phyloP scores from a whole-genome alignment of 495 filamentous ascomycete genomes.

The Neurospora sp. region DNA sequence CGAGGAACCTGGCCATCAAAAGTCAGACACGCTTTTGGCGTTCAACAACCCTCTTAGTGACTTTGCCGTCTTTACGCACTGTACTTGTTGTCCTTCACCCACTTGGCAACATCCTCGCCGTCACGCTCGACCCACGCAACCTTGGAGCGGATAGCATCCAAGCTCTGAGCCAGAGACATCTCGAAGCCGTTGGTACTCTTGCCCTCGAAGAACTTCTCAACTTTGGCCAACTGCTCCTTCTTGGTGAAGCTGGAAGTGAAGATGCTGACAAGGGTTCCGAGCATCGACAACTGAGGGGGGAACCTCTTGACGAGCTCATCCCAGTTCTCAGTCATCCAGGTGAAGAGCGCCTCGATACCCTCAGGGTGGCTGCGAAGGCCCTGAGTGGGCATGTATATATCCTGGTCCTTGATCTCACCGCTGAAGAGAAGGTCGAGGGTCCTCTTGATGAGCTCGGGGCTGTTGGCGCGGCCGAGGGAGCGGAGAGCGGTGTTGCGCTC shows the following conservation, averaged over 20 bases:
- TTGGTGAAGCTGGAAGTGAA: slow-evolving; percentile 74
- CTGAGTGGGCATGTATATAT: slow-evolving; percentile 79
- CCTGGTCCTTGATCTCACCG: slow-evolving; percentile 87
- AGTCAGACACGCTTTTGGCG: slow-evolving; percentile 8
- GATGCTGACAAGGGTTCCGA: slow-evolving; percentile 75
- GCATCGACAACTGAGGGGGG: slow-evolving; percentile 73
- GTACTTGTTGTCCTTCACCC: slow-evolving; percentile 34
- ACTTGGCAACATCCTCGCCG: slow-evolving; percentile 42
- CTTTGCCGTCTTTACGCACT: slow-evolving; percentile 11
- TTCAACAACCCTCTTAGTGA: neutral
- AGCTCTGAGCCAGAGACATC: slow-evolving; percentile 49
- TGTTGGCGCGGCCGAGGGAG: slow-evolving; percentile 67
- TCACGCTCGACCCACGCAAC: slow-evolving; percentile 49
- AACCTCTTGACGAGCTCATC: slow-evolving; percentile 64
- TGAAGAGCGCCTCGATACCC: slow-evolving; percentile 73
- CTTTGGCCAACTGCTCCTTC: slow-evolving; percentile 59
- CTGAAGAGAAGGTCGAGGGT: slow-evolving; percentile 67
- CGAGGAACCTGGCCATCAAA: slow-evolving; percentile 3
- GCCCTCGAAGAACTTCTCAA: slow-evolving; percentile 69
- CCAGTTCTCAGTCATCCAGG: slow-evolving; percentile 83
- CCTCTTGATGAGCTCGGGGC: slow-evolving; percentile 67
- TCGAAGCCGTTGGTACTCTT: slow-evolving; percentile 72
- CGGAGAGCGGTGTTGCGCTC: slow-evolving; percentile 95
- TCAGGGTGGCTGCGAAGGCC: slow-evolving; percentile 67
- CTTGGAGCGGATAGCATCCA: slow-evolving; percentile 52